A percentile compares a stretch with the other conserved stretches of the same genome.
Conservation (phyloP, 306 rosid species). For the Castanea mollissima region DNA sequence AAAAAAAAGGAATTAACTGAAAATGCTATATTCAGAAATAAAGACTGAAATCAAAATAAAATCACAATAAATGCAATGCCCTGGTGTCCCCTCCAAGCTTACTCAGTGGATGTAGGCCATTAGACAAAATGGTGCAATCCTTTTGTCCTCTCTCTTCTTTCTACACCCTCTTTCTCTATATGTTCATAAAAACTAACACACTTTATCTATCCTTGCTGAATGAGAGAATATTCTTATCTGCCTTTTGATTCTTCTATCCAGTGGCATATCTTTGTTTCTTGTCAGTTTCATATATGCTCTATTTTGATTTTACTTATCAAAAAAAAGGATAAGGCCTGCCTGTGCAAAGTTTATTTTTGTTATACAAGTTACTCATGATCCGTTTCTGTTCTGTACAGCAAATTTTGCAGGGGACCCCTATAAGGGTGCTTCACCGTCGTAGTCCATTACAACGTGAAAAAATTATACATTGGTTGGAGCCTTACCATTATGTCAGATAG, state of each 20-base stretch:
- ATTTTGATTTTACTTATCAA: no score
- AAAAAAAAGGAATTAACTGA: no score
- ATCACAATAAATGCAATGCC: no score
- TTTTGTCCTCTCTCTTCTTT: no score
- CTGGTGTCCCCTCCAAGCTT: no score
- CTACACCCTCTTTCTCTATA: no score
- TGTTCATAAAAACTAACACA: no score
- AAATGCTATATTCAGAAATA: no score
- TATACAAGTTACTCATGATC: background rate
- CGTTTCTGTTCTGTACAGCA: conserved; percentile 40
- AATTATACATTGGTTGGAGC: conserved; percentile 79
- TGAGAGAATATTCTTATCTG: background rate
- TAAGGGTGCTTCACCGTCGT: conserved; percentile 95
- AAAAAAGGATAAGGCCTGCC: background rate
- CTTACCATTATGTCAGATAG: conserved; percentile 1
- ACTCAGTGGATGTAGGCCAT: no score
- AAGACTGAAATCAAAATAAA: no score
- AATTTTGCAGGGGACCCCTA: conserved; percentile 82
- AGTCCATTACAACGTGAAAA: conserved; percentile 92
- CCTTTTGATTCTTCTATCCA: background rate
- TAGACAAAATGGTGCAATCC: no score
- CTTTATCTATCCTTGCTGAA: background rate
- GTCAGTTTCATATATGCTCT: background rate
- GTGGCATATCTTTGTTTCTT: background rate
- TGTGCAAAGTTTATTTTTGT: background rate